phyloP scores from a whole-genome alignment of 2,329 filamentous ascomycete species.

The Phaeosphaeriaceae sp. region DNA sequence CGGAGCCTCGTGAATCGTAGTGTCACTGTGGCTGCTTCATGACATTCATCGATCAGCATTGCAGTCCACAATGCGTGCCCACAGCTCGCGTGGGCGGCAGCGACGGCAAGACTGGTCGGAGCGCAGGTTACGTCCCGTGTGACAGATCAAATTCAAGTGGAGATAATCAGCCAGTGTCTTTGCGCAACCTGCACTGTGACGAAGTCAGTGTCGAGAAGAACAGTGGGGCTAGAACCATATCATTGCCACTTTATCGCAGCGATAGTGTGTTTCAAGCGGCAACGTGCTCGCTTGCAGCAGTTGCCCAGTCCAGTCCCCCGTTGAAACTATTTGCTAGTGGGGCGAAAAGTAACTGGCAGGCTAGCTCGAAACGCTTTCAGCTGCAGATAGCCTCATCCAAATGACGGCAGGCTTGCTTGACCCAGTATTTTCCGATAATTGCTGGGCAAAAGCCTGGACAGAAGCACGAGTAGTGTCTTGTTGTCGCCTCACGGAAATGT shows the following conservation, averaged over 20 bases:
- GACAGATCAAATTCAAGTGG: slow-evolving; percentile 7
- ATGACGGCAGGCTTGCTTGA: not conserved
- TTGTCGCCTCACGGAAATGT: slow-evolving; percentile 1
- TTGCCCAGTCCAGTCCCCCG: slow-evolving; percentile 4
- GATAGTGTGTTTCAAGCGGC: slow-evolving; percentile 31
- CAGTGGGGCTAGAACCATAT: slow-evolving; percentile 11
- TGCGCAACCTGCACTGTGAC: slow-evolving; percentile 6
- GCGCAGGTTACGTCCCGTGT: not conserved
- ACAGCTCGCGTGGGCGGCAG: not conserved
- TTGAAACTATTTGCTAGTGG: slow-evolving; percentile 18
- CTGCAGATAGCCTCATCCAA: slow-evolving; percentile 1
- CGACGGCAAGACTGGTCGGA: slow-evolving; percentile 4
- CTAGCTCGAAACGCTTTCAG: slow-evolving; percentile 13
- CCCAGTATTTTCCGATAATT: not conserved
- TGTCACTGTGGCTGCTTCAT: slow-evolving; percentile 8
- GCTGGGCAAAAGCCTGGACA: not conserved
- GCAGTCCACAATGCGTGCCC: not conserved
- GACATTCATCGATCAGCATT: not conserved
- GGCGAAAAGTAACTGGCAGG: slow-evolving; percentile 12
- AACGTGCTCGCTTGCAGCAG: slow-evolving; percentile 17
- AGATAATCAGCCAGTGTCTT: slow-evolving; percentile 4
- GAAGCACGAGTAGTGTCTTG: not conserved
- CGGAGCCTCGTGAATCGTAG: not conserved
- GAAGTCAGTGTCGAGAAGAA: slow-evolving; percentile 10
- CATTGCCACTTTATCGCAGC: slow-evolving; percentile 13